Conservation (phyloP, 768 basidiomycete species). For the Pholiota conissans region DNA sequence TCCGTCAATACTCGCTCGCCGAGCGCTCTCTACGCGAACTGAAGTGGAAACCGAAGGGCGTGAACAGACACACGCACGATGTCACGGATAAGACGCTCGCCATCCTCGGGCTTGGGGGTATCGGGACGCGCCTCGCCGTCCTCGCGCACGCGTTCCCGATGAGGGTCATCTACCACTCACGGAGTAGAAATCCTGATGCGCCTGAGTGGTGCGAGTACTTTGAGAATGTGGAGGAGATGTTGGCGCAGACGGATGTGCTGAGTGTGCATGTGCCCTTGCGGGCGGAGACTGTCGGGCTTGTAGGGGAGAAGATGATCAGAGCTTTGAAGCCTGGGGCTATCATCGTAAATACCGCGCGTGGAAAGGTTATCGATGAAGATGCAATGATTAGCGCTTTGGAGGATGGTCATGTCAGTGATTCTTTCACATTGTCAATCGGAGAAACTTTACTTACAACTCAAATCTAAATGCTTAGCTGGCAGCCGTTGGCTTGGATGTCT, state of each 20-base stretch:
- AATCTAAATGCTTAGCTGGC: slow-evolving; percentile 48
- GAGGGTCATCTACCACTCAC: slow-evolving; percentile 82
- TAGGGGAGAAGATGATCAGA: slow-evolving; percentile 76
- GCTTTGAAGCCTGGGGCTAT: slow-evolving; percentile 75
- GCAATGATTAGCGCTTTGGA: slow-evolving; percentile 85
- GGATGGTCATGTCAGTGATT: slow-evolving; percentile 74
- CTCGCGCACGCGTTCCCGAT: slow-evolving; percentile 83
- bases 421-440: neutral
- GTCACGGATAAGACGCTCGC: slow-evolving; percentile 68
- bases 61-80: slow-evolving; percentile 55
- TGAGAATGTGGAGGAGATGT: slow-evolving; percentile 58
- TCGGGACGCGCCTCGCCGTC: slow-evolving; percentile 69
- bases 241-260: slow-evolving; percentile 75
- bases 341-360: slow-evolving; percentile 88
- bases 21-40: slow-evolving; percentile 58
- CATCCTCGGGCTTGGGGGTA: slow-evolving; percentile 77
- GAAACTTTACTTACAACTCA: slow-evolving; percentile 5
- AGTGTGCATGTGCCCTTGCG: slow-evolving; percentile 85
- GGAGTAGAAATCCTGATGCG: slow-evolving; percentile 54
- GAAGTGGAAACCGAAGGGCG: slow-evolving; percentile 59
- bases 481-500: slow-evolving; percentile 85
- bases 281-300: slow-evolving; percentile 68
- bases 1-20: slow-evolving; percentile 69
- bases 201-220: slow-evolving; percentile 82
- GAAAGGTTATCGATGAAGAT: slow-evolving; percentile 85